Conservation (phyloP, 2,329 filamentous ascomycete species). For the Colletotrichum sp. region DNA sequence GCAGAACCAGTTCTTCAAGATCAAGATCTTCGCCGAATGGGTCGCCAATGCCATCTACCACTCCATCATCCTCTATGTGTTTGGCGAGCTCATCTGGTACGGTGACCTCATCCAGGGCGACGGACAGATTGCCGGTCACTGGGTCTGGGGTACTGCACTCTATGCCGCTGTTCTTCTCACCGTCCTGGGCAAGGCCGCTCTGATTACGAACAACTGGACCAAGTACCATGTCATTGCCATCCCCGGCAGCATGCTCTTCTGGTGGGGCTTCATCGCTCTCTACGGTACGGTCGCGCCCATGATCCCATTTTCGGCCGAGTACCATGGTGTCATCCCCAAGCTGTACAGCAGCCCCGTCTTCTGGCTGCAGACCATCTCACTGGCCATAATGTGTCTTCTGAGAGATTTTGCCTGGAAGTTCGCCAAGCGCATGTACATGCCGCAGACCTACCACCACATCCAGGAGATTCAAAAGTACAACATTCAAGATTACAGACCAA, state of each 20-base stretch:
- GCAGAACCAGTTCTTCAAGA: conserved; percentile 90
- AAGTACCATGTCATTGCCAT: conserved; percentile 98
- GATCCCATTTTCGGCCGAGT: conserved; percentile 81
- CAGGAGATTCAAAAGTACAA: conserved; percentile 99
- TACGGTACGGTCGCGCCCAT: conserved; percentile 89
- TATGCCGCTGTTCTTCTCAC: conserved; percentile 95
- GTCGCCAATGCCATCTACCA: conserved; percentile 95
- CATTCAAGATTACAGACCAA: conserved; percentile 96
- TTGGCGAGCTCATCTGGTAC: conserved; percentile 80
- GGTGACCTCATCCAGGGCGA: conserved; percentile 80
- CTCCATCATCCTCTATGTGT: conserved; percentile 90
- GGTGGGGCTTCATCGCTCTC: conserved; percentile 87
- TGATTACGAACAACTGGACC: conserved; percentile 98
- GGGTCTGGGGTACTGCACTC: conserved; percentile 96
- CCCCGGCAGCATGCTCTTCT: conserved; percentile 88
- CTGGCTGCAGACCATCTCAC: conserved; percentile 85
- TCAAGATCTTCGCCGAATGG: conserved; percentile 93
- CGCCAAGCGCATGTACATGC: conserved; percentile 94
- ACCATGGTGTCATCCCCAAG: conserved; percentile 80
- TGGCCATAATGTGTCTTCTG: conserved; percentile 82
- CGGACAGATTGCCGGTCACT: conserved; percentile 86
- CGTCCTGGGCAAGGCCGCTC: conserved; percentile 90
- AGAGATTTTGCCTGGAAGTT: conserved; percentile 98
- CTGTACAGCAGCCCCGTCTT: conserved; percentile 85
- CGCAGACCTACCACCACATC: conserved; percentile 95